Base-by-base conservation (phyloP, 1,139 yeast species). In the Yamadazyma pseudoaaseri region DNA sequence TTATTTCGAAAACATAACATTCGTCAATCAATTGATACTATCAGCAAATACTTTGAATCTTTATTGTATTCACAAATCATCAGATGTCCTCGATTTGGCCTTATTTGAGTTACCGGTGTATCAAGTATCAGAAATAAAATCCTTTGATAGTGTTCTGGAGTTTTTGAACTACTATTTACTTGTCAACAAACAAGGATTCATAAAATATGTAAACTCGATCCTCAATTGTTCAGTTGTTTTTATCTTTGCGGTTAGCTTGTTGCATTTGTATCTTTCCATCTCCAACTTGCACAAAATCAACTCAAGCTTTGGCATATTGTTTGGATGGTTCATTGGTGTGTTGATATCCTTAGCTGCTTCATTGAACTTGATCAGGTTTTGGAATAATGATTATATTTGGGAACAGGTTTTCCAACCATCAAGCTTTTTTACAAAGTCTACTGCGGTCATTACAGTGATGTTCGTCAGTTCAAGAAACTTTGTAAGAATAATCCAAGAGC, bases 251-350 rank as follows among this genome's bases (percentile, higher is more conserved):
- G 36, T 33, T 2, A 54, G 48, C 28, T 15, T 52, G 8, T 29
- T 56, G 11, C 58, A 54, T 38, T 39, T 61, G 12, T 64, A 56
- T 39, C 47, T 80, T n/a, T 67, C 82, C 12, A 60, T 81, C 20
- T 60, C 76, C 13, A 76, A 78, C 40, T 59, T 73, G 33, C 73
- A 74, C 30, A 64, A 76, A 14, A 73, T 84, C 8, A 70, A 79
- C 33, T 81, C 90, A 2, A 72, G 70, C 45, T 31, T 65, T 2
- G 90, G 92, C 0, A 58, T 85, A 9, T 45, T 81, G 6, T 37
- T 72, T n/a, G 90, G 89, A 1, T 79, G 83, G 64, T 18, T 69
- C 0, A 73, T 73, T 2, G 79, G 81, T 43, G 51, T 70, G 1
- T 26, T 58, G 0, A 51, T 84, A 5, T 61, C 86, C 9, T 60